Conservation (phyloP, 345 rosid species). For the Brassica rapa region DNA sequence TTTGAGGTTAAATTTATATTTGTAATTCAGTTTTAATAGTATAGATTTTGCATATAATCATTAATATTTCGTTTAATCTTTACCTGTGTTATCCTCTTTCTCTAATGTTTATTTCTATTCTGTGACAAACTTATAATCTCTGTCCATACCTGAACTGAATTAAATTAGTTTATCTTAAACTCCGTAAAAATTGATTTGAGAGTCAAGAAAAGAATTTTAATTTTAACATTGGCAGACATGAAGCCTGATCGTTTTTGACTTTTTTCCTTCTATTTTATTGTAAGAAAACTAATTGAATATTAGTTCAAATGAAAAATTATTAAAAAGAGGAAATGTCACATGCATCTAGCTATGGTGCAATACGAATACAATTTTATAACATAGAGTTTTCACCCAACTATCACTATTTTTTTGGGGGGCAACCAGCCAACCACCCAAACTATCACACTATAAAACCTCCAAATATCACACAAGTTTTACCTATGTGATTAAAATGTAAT, state of each 20-base stretch:
- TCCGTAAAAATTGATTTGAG: neutral
- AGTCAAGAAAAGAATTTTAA: neutral
- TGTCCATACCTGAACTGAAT: no score
- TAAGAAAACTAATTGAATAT: neutral
- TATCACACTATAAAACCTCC: constrained; percentile 3
- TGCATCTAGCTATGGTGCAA: neutral
- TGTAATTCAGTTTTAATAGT: no score
- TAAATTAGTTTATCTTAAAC: neutral
- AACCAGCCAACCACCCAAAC: neutral
- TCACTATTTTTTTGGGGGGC: neutral
- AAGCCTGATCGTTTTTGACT: neutral
- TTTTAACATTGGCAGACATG: neutral
- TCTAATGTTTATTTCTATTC: no score
- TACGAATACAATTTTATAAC: neutral
- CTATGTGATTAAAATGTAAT: neutral
- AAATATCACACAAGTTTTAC: constrained; percentile 9
- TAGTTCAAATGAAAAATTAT: neutral
- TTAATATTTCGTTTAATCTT: no score
- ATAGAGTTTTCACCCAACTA: neutral
- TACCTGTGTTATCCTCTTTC: no score
- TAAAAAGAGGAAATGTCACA: neutral
- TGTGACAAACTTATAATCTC: no score
- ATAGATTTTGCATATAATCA: no score
- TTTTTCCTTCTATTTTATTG: neutral
- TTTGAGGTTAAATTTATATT: no score